phyloP scores from a whole-genome alignment of 2,329 filamentous ascomycete genomes.

The Colletotrichum somersetense region DNA sequence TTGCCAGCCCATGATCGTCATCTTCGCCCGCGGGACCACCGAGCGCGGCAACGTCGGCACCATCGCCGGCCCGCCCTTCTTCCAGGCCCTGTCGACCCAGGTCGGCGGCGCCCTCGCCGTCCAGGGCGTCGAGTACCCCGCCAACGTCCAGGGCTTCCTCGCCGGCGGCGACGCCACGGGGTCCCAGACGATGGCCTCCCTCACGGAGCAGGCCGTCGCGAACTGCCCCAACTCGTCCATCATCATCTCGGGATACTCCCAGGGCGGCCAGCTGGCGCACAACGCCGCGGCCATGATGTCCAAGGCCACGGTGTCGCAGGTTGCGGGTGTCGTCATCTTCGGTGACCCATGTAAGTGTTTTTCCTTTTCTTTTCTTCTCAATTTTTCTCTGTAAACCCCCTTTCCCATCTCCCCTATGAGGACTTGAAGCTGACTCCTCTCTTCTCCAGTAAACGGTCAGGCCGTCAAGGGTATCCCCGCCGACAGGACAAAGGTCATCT shows the following conservation, averaged over 20 bases:
- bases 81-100: conserved; percentile 56
- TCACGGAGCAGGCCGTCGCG: conserved; percentile 49
- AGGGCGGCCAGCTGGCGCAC: conserved; percentile 56
- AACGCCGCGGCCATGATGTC: conserved; percentile 55
- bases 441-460: conserved; percentile 28
- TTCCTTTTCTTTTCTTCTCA: too few species aligned
- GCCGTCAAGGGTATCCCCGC: conserved; percentile 31
- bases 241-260: conserved; percentile 62
- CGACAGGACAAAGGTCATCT: conserved; percentile 46
- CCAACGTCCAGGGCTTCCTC: conserved; percentile 59
- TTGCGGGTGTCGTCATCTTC: conserved; percentile 49
- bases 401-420: too few species aligned
- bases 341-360: conserved; percentile 45
- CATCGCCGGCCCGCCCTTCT: conserved; percentile 63
- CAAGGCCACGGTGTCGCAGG: conserved; percentile 50
- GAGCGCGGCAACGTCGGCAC: conserved; percentile 65
- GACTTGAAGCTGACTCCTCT: background rate
- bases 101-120: conserved; percentile 61
- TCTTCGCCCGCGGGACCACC: conserved; percentile 69
- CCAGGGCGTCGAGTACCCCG: conserved; percentile 67
- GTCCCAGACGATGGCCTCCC: conserved; percentile 55
- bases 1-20: conserved; percentile 63
- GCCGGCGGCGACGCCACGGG: conserved; percentile 59
- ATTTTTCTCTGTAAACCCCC: too few species aligned
- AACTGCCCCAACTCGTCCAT: conserved; percentile 60